Evolutionary conservation across 805 yeast species (phyloP), one percentile per base, ranked within the genome.

Genomic region (Lipomyces yamadae): DNA sequence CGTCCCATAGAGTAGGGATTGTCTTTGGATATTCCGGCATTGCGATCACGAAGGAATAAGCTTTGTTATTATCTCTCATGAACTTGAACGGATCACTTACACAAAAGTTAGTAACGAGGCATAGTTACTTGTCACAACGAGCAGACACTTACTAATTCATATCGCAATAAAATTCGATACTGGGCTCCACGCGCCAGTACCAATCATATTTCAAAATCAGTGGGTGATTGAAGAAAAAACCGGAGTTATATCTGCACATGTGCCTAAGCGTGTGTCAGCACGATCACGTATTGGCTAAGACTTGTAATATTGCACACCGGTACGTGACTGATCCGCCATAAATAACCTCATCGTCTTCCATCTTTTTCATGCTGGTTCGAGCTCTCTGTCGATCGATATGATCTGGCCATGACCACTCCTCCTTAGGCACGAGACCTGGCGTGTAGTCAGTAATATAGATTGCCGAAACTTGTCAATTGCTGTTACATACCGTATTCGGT

Each of bases 161-260:
- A 78, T 92, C 97, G 82, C 97, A 92, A 79, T 82, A 88, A 73
- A 92, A 85, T 77, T 85, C 85, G 76, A 90, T 84, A 76, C 87
- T 90, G 24, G 97, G 97, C 78, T 92, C 97, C 63, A 92, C 96
- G 80, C 97, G 86, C 97, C 97, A 92, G 82, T 92, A 92, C 83
- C 88, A 92, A 68, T 90, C 92, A 77, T 87, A 92, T n/a, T 90
- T 88, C 63, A 81, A 81, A 83, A 92, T 77, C 66, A 89, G 75
- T 55, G 88, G 88, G 76, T 91, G 95, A 78, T 88, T 85, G 82
- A 85, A 92, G 79, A 92, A 92, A 79, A 92, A 90, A 0, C 97
- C 97, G 15, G 95, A 88, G 78, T 91, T 96, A 75, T 83, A 92
- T 75, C 97, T 84, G 78, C 97, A 92, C 97, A 92, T 92, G 78